phyloP scores from a whole-genome alignment of 2,329 filamentous ascomycete genomes.

The Alternaria sp. region DNA sequence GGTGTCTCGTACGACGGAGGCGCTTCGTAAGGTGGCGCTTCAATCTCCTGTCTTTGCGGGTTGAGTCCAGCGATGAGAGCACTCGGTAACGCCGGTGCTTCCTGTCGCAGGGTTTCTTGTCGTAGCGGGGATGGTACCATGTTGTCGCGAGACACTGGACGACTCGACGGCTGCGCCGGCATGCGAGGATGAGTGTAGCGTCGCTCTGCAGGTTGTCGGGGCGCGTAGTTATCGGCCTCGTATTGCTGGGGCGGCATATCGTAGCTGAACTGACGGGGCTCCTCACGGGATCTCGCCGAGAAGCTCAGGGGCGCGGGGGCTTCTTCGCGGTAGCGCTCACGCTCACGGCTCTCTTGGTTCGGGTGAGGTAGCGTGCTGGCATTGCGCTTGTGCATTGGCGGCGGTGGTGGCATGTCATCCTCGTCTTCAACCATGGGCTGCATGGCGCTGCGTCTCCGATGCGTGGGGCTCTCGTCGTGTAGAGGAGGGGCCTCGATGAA shows the following conservation, averaged over 20 bases:
- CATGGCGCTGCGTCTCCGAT: conserved; percentile 59
- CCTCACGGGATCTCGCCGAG: conserved; percentile 32
- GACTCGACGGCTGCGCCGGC: conserved; percentile 27
- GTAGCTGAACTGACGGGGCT: conserved; percentile 27
- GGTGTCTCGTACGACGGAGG: conserved; percentile 29
- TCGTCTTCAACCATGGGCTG: conserved; percentile 70
- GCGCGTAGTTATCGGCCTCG: conserved; percentile 27
- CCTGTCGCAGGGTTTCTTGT: conserved; percentile 29
- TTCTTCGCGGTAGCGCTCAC: conserved; percentile 32
- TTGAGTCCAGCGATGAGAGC: conserved; percentile 43
- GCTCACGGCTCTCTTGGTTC: conserved; percentile 23
- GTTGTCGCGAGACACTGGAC: conserved; percentile 42
- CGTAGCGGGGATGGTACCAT: conserved; percentile 36
- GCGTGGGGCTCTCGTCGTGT: conserved; percentile 52
- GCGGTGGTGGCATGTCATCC: conserved; percentile 56
- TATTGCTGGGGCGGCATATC: conserved; percentile 38
- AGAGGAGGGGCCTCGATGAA: conserved; percentile 33
- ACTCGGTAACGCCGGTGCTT: conserved; percentile 30
- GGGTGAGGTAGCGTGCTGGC: conserved; percentile 39
- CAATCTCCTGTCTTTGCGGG: conserved; percentile 30
- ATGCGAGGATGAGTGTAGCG: conserved; percentile 40
- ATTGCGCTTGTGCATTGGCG: conserved; percentile 47
- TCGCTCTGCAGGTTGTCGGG: conserved; percentile 35
- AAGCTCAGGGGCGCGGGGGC: conserved; percentile 44
- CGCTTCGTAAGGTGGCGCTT: conserved; percentile 28